phyloP scores from a whole-genome alignment of 2,329 filamentous ascomycete genomes.

The Ceratocystis alfenasii region DNA sequence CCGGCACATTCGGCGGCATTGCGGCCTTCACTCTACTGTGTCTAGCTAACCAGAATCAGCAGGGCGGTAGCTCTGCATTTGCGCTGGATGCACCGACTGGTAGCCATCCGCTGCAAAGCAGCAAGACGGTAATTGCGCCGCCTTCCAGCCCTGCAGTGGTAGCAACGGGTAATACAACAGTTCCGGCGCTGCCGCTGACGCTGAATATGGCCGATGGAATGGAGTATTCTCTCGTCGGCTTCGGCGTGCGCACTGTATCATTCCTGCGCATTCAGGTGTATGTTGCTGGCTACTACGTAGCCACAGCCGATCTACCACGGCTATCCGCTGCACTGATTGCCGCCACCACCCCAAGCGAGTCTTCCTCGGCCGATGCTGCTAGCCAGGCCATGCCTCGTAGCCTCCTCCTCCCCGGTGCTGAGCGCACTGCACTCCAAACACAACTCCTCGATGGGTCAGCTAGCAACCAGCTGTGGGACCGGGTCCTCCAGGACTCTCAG shows the following conservation, averaged over 20 bases:
- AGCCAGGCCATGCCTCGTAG: neutral
- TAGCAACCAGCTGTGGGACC: constrained; percentile 63
- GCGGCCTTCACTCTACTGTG: neutral
- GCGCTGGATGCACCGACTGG: constrained; percentile 17
- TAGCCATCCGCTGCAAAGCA: constrained; percentile 16
- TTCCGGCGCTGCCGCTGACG: constrained; percentile 65
- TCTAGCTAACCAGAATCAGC: neutral
- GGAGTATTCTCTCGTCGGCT: constrained; percentile 78
- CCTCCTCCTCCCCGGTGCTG: constrained; percentile 53
- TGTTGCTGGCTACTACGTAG: constrained; percentile 84
- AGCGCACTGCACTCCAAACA: constrained; percentile 61
- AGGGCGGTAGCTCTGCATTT: neutral
- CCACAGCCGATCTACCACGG: constrained; percentile 66
- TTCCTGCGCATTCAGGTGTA: constrained; percentile 89
- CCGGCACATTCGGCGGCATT: neutral
- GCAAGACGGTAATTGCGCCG: constrained; percentile 16
- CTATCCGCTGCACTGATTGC: constrained; percentile 68
- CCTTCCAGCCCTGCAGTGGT: constrained; percentile 9
- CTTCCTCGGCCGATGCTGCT: no score
- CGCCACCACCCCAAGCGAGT: constrained; percentile 60
- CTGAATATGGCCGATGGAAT: constrained; percentile 46
- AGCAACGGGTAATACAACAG: constrained; percentile 64
- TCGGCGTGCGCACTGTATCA: constrained; percentile 80
- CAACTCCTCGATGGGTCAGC: constrained; percentile 56
- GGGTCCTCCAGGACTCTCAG: constrained; percentile 51